Base-by-base conservation (phyloP, 306 rosid species). In the Rosa multiflora region DNA sequence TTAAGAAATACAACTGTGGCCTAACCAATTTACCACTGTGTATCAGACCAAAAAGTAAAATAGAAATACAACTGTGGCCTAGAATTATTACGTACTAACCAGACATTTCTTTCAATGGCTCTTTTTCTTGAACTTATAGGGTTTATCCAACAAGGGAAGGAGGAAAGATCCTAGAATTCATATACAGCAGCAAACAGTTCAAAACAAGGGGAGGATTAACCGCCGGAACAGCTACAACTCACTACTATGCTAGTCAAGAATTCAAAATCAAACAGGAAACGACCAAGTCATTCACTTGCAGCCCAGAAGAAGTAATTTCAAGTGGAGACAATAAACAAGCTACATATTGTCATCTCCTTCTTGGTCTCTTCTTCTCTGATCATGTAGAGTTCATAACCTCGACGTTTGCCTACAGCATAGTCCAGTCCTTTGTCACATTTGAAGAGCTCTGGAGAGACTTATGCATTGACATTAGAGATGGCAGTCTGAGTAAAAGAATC, bases 191-290 rank as follows among this genome's bases (percentile, higher is more conserved):
- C 89, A 89, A 83, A 40, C 85, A 82, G 83, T 87, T 76, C 84
- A 90, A 86, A 84, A 87, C 97, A 12, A 88, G 89, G 78, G 99
- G 98, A 79, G 95, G 93, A 0, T 66, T 95, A 87, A 79, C 84
- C 0, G 90, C 81, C 2, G 99, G 95, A 85, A 88, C 98, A 11
- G 99, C 99, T 51, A 95, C 99, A 70, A 95, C 98, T 48, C 99
- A 95, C 80, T 95, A 91, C 78, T 95, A 87, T 78, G 84, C 92
- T 18, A 95, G 99, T 79, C 87, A 89, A 59, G 91, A 92, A 79
- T 95, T 95, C 91, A 92, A 91, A 82, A 90, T 87, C 85, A 95
- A 91, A 61, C 97, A 95, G n/a, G 85, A 87, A 11, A 85, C 80
- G 58, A 88, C 97, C 18, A 88, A 92, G 62, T 81, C 90, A 48